Evolutionary conservation across 371 early-diverging fungal species (phyloP), one percentile per base, ranked within the genome.

Genomic region (Mucor racemosus): DNA sequence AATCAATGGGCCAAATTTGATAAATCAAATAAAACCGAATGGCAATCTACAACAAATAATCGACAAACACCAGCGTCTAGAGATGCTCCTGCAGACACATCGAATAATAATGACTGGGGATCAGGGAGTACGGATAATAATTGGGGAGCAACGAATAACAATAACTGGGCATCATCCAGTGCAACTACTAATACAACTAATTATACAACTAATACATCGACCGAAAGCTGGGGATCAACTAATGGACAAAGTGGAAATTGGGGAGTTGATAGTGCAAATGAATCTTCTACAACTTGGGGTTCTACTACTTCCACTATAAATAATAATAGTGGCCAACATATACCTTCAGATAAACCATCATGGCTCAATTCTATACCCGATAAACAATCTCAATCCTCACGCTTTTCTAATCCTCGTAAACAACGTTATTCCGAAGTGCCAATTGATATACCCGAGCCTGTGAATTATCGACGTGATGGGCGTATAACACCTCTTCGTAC

Each of bases 271-370:
- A n/a, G 4, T 46, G 46, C 10, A 0, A 46, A 46, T 46, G 17
- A 31, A 7, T 31, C 26, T 14, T 39, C 42, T 26, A 26, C 26
- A 26, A 26, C 26, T 26, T 26, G 26, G 26, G 26, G 26, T 26
- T 26, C 26, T 26, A 26, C 26, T 26, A 26, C 26, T 26, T 1
- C 26, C 1, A 26, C 60, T 13, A 44, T n/a, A n/a, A n/a, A n/a
- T n/a, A n/a, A n/a, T 53, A 63, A 39, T 17, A 44, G 44, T 58
- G 6, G 38, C 39, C 58, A 58, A 15, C 58, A 42, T 58, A 65
- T 65, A 65, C 65, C 65, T 44, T 50, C 59, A 38, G 59, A 59
- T 5, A 48, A 39, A 59, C 66, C 66, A n/a, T 65, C 66, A n/a
- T 65, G 66, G 66, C 59, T 65, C 35, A 65, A 58, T 31, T 26